These are phyloP conservation scores for Podospora sp. DNA, from an alignment of 495 filamentous ascomycete species.

Conservation along the genomic window DNA sequence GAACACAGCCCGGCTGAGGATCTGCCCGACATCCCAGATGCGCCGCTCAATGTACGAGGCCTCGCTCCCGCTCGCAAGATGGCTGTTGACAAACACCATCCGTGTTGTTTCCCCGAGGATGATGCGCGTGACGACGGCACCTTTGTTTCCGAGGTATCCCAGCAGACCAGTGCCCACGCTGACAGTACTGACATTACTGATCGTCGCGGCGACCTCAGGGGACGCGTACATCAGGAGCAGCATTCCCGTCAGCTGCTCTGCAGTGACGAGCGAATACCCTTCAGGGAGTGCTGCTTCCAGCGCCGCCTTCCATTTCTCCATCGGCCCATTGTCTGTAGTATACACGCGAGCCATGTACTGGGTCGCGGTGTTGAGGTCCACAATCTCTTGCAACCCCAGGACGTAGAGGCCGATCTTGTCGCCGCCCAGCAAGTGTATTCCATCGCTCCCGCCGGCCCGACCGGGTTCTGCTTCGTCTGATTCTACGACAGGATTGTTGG, in stretches of 20 bases:
- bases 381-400: slow-evolving; percentile 87
- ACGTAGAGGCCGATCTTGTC: slow-evolving; percentile 85
- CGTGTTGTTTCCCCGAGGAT: slow-evolving; percentile 88
- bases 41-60: slow-evolving; percentile 74
- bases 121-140: slow-evolving; percentile 78
- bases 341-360: slow-evolving; percentile 65
- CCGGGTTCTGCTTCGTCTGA: slow-evolving; percentile 25
- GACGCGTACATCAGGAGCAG: slow-evolving; percentile 85
- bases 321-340: slow-evolving; percentile 63
- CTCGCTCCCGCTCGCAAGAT: slow-evolving; percentile 85
- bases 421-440: slow-evolving; percentile 43
- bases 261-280: slow-evolving; percentile 75
- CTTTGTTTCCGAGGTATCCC: slow-evolving; percentile 96
- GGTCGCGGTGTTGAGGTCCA: slow-evolving; percentile 72
- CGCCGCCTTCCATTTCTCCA: slow-evolving; percentile 77
- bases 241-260: slow-evolving; percentile 84
- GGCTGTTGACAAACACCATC: slow-evolving; percentile 85
- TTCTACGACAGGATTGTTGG: slow-evolving; percentile 33
- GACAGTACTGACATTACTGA: slow-evolving; percentile 75
- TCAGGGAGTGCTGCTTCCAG: slow-evolving; percentile 69
- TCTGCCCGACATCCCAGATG: slow-evolving; percentile 87
- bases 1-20: slow-evolving; percentile 72
- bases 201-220: slow-evolving; percentile 66
- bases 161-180: slow-evolving; percentile 84
- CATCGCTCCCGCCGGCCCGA: slow-evolving; percentile 33